phyloP scores from a whole-genome alignment of 176 grass and related monocot species.

The Microstegium vimineum region DNA sequence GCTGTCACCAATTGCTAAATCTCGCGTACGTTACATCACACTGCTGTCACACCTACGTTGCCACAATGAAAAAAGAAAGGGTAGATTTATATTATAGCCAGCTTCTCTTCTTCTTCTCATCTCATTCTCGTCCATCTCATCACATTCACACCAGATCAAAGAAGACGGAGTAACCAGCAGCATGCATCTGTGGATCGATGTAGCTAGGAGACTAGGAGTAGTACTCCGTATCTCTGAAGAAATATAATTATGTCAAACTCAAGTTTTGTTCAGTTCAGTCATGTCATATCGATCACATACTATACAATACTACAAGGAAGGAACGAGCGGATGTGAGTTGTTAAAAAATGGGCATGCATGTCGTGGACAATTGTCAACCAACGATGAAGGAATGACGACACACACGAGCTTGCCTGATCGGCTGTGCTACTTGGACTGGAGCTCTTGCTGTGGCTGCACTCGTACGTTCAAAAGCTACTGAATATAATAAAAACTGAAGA shows the following conservation, averaged over 20 bases:
- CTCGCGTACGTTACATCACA: constrained; percentile 3
- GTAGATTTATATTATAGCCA: neutral
- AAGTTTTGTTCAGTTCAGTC: neutral
- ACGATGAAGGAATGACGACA: neutral
- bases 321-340: neutral
- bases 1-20: neutral
- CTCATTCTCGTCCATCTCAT: too few species aligned
- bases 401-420: neutral
- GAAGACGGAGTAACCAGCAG: too few species aligned
- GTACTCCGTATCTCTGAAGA: neutral
- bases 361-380: neutral
- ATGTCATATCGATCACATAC: neutral
- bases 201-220: too few species aligned
- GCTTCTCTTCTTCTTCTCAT: too few species aligned
- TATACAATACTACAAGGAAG: neutral
- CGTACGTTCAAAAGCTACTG: neutral
- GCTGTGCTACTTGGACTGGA: too few species aligned
- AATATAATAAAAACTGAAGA: too few species aligned
- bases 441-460: neutral
- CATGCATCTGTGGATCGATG: too few species aligned
- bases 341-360: neutral
- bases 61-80: neutral
- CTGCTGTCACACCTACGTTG: neutral
- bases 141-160: too few species aligned
- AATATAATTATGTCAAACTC: neutral